Evolutionary conservation across 495 filamentous ascomycete species (phyloP).

Genomic region (Achaetomiella virescens): DNA sequence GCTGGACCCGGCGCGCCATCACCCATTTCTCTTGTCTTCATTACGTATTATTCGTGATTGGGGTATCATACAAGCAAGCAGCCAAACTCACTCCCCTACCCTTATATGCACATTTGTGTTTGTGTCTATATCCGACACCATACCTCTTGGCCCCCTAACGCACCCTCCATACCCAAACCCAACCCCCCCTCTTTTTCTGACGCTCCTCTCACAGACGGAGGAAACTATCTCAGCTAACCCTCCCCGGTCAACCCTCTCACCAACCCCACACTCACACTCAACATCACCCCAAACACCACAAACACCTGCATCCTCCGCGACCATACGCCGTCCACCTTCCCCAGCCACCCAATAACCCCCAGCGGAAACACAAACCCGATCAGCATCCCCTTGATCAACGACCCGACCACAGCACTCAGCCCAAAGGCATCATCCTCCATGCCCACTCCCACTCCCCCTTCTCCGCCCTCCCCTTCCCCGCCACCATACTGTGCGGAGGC

Average conservation of each 20-base stretch:
- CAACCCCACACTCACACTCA: slow-evolving; percentile 38
- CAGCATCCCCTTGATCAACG: slow-evolving; percentile 79
- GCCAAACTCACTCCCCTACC: not conserved
- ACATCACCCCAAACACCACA: slow-evolving; percentile 69
- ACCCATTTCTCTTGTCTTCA: slow-evolving; percentile 1
- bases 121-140: not conserved
- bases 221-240: not conserved
- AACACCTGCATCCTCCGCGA: slow-evolving; percentile 74
- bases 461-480: slow-evolving; percentile 30
- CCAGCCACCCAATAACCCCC: slow-evolving; percentile 74
- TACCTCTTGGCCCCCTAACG: not conserved
- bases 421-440: slow-evolving; percentile 41
- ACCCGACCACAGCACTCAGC: slow-evolving; percentile 55
- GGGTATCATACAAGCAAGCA: slow-evolving; percentile 1
- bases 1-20: slow-evolving; percentile 8
- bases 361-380: slow-evolving; percentile 95
- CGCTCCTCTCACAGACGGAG: not conserved
- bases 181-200: not conserved
- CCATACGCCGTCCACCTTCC: slow-evolving; percentile 86
- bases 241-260: slow-evolving; percentile 35
- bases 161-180: not conserved
- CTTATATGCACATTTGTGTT: not conserved
- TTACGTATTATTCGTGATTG: not conserved
- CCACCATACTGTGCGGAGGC: not conserved
- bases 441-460: slow-evolving; percentile 25